These are phyloP conservation scores for Alternaria solani DNA, from an alignment of 2,329 filamentous ascomycete genomes.

Conservation along the genomic window DNA sequence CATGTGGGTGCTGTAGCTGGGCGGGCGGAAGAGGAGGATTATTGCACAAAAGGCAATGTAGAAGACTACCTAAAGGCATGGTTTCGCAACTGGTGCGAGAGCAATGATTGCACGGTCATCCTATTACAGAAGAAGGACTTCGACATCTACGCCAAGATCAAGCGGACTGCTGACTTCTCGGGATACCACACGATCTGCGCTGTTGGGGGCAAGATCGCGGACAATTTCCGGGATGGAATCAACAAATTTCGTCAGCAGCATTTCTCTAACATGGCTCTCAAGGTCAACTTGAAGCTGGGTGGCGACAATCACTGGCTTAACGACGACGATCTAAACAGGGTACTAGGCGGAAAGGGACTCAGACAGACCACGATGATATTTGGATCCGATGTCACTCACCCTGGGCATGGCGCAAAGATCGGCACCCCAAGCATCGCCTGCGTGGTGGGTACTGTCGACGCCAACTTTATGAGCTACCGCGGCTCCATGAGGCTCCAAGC, in stretches of 20 bases:
- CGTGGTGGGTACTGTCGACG: background rate
- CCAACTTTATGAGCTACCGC: constrained; percentile 30
- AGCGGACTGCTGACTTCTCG: background rate
- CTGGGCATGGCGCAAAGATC: background rate
- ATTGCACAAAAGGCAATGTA: no score
- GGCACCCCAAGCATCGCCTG: background rate
- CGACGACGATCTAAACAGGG: background rate
- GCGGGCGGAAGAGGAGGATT: no score
- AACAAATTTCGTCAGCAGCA: no score
- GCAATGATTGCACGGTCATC: no score
- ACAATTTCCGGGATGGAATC: background rate
- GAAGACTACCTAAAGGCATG: no score
- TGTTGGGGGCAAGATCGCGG: no score
- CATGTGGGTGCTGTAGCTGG: no score
- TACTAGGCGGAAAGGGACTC: background rate
- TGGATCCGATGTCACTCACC: background rate
- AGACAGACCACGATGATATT: background rate
- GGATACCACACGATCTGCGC: no score
- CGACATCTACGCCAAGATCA: background rate
- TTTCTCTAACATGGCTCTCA: background rate
- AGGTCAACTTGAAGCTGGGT: background rate
- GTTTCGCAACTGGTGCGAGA: no score
- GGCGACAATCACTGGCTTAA: background rate
- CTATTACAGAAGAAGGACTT: background rate
- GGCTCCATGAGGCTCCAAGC: constrained; percentile 44